Evolutionary conservation across 352 stramenopile species (phyloP).

Genomic region (Pythium aristosporum): DNA sequence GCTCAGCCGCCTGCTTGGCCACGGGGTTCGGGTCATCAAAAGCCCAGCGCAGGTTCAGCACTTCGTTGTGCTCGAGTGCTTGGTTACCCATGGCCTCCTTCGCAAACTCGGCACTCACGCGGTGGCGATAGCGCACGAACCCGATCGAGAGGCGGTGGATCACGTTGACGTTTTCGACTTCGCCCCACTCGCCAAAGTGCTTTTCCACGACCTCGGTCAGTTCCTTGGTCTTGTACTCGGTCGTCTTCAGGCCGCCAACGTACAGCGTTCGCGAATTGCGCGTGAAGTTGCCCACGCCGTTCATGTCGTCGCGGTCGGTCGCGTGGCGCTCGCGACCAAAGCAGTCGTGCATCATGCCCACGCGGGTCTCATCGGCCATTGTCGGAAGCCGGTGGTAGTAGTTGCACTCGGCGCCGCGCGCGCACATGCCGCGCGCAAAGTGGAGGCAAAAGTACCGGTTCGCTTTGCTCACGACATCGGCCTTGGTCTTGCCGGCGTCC

Average conservation of each 20-base stretch:
- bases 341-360: conserved; percentile 91
- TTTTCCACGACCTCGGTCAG: conserved; percentile 72
- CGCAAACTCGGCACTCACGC: conserved; percentile 78
- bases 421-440: conserved; percentile 92
- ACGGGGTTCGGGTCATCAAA: conserved; percentile 94
- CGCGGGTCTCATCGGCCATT: conserved; percentile 63
- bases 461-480: conserved; percentile 82
- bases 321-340: conserved; percentile 91
- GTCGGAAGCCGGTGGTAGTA: conserved; percentile 91
- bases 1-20: conserved; percentile 81
- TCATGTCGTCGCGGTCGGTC: conserved; percentile 93
- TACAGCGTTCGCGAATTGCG: conserved; percentile 91
- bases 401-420: conserved; percentile 84
- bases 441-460: conserved; percentile 92
- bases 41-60: conserved; percentile 92
- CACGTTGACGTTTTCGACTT: conserved; percentile 94
- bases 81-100: conserved; percentile 92
- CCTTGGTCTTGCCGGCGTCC: conserved; percentile 91
- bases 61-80: conserved; percentile 79
- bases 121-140: conserved; percentile 88
- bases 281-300: conserved; percentile 90
- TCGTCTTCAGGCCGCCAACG: conserved; percentile 80
- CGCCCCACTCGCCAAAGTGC: conserved; percentile 93
- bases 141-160: conserved; percentile 90
- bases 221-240: conserved; percentile 42